A percentile compares a stretch with the other conserved stretches of the same genome.
Evolutionary conservation across 805 yeast genomes (phyloP).

Genomic region (Wickerhamomyces silvicola): DNA sequence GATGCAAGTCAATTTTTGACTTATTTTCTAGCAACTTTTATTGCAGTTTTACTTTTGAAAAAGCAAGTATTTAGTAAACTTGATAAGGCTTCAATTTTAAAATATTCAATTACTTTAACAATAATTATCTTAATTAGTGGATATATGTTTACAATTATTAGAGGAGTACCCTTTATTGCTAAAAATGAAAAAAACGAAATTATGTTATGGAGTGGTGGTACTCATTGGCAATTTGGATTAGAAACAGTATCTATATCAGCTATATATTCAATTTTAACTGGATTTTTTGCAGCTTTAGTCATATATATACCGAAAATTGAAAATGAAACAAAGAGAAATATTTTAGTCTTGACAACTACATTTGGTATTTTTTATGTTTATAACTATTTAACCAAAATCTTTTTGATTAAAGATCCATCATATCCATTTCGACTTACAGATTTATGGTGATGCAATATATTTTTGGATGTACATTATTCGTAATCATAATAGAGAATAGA

Average conservation of each 20-base stretch:
- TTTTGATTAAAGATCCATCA: conserved; percentile 14
- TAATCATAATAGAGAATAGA: no score
- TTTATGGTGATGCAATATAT: conserved; percentile 13
- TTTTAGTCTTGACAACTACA: conserved; percentile 5
- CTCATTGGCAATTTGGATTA: conserved; percentile 62
- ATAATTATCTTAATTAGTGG: conserved; percentile 52
- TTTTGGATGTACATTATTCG: no score
- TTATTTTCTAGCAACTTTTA: conserved; percentile 41
- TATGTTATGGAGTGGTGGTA: conserved; percentile 58
- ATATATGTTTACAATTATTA: conserved; percentile 53
- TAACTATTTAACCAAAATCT: conserved; percentile 14
- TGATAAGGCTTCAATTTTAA: conserved; percentile 20
- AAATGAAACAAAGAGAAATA: conserved; percentile 7
- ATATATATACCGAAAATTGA: conserved; percentile 26
- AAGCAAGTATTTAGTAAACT: conserved; percentile 34
- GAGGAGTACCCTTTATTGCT: conserved; percentile 58
- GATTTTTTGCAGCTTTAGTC: conserved; percentile 34
- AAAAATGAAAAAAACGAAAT: conserved; percentile 42
- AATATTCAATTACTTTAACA: conserved; percentile 30
- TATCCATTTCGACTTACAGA: conserved; percentile 14
- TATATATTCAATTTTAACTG: conserved; percentile 43
- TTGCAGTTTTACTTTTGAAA: conserved; percentile 40
- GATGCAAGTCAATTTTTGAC: conserved; percentile 35
- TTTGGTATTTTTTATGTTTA: conserved; percentile 15
- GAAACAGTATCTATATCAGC: conserved; percentile 51